Evolutionary conservation across 1,284 basidiomycete genomes (phyloP), one percentile per base, ranked within the genome.

Genomic region (Rhodofomes roseus): DNA sequence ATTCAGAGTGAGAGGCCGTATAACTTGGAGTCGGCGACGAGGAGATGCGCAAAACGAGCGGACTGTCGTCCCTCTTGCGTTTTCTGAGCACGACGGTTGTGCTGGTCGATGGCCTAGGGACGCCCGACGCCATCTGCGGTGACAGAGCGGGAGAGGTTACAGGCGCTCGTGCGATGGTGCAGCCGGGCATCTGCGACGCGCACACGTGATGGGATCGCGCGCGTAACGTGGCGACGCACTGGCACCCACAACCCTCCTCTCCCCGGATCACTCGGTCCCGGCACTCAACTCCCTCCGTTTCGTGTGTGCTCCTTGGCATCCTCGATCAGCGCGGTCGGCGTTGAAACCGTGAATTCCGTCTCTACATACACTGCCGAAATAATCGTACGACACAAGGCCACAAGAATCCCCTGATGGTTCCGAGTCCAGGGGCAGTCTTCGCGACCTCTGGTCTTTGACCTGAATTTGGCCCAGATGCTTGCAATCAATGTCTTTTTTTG

Each of bases 21-120:
- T 69, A 59, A 40, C 65, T 65, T 5, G 65, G 64, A 7, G 71
- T 66, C 6, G 68, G 66, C 4, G 69, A 68, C 1, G 72, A 73
- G 4, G 78, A 75, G 7, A 80, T 71, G 36, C 75, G 76, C 2
- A 79, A 62, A 6, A 76, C 62, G 39, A 79, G 60, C 4, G 63
- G 57, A 58, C 63, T 51, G 41, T 56, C 22, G 4, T 52, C 58
- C 46, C 59, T 48, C 55, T 68, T 76, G 23, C 77, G 74, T 51
- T 78, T 76, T 12, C 78, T 67, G 16, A 79, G 71, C 8, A 77
- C 72, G 14, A 73, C 68, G 1, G 73, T 72, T 0, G 71, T 65
- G n/a, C 31, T 37, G 31, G 12, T 34, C 18, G 50, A 50, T 31
- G 54, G 54, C 23, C 39, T 1, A 4, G 55, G 18, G 41, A n/a